phyloP scores from a whole-genome alignment of 768 basidiomycete genomes.

The Tylopilus plumbeoviolaceoides region DNA sequence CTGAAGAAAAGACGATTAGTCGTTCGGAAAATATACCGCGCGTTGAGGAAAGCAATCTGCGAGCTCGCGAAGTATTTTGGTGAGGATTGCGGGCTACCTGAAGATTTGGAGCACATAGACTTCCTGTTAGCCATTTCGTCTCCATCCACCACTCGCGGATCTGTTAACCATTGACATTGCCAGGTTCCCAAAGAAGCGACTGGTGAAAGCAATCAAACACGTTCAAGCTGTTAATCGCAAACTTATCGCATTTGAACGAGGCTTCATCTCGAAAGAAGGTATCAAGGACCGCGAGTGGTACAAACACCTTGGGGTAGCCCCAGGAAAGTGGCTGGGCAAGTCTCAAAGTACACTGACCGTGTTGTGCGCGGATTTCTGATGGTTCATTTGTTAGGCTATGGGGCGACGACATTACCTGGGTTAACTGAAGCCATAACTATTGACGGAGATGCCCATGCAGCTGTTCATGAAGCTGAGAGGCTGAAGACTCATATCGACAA shows the following conservation, averaged over 20 bases:
- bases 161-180: not conserved
- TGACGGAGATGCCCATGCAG: constrained; percentile 60
- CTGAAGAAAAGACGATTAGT: constrained; percentile 26
- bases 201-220: constrained; percentile 57
- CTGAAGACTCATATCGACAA: constrained; percentile 49
- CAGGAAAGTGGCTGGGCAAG: constrained; percentile 81
- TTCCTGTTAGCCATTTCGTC: constrained; percentile 11
- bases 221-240: constrained; percentile 64
- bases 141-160: not conserved
- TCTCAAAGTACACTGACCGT: not conserved
- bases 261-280: constrained; percentile 79
- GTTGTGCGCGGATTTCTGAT: constrained; percentile 1
- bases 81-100: constrained; percentile 17
- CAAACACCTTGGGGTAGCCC: constrained; percentile 84
- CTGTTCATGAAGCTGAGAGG: constrained; percentile 60
- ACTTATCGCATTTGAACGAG: constrained; percentile 67
- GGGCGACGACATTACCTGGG: constrained; percentile 81
- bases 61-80: constrained; percentile 34
- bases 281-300: constrained; percentile 87
- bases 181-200: constrained; percentile 25
- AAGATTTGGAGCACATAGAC: constrained; percentile 2
- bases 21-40: constrained; percentile 18
- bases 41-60: constrained; percentile 24
- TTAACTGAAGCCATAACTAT: constrained; percentile 75
- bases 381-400: constrained; percentile 52